phyloP scores from a whole-genome alignment of 192 early-diverging fungal genomes.

The Coemansia sp. region DNA sequence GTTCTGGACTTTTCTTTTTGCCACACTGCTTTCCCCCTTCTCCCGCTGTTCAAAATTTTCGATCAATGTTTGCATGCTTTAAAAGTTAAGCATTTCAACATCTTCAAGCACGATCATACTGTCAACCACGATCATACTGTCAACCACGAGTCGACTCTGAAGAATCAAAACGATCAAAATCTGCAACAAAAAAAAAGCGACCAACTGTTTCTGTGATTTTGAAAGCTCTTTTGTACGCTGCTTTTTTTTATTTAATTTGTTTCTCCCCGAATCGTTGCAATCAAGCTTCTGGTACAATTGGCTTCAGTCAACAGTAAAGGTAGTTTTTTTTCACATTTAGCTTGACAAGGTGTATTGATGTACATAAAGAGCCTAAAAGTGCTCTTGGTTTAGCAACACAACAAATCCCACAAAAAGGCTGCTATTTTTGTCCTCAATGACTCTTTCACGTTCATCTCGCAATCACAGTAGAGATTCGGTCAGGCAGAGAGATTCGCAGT shows the following conservation, averaged over 20 bases:
- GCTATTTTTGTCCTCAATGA: conserved; percentile 23
- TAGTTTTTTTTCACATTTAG: no score
- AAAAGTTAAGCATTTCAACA: no score
- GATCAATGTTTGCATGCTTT: no score
- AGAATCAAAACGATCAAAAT: neutral
- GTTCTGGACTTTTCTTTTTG: neutral
- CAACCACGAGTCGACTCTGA: neutral
- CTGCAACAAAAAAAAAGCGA: neutral
- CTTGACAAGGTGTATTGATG: no score
- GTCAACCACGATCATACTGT: neutral
- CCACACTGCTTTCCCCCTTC: neutral
- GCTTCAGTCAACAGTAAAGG: neutral
- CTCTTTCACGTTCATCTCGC: conserved; percentile 37
- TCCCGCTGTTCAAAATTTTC: no score
- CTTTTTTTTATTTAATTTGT: neutral
- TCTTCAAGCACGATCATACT: neutral
- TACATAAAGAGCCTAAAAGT: no score
- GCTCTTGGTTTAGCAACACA: neutral
- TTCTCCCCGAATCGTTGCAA: neutral
- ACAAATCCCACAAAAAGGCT: neutral
- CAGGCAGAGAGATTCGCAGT: conserved; percentile 23
- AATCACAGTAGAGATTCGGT: conserved; percentile 29
- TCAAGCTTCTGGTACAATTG: neutral
- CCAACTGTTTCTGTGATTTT: no score
- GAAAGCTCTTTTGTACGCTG: neutral